Evolutionary conservation across 1,284 basidiomycete genomes (phyloP).

Genomic region (Earliella scabrosa): DNA sequence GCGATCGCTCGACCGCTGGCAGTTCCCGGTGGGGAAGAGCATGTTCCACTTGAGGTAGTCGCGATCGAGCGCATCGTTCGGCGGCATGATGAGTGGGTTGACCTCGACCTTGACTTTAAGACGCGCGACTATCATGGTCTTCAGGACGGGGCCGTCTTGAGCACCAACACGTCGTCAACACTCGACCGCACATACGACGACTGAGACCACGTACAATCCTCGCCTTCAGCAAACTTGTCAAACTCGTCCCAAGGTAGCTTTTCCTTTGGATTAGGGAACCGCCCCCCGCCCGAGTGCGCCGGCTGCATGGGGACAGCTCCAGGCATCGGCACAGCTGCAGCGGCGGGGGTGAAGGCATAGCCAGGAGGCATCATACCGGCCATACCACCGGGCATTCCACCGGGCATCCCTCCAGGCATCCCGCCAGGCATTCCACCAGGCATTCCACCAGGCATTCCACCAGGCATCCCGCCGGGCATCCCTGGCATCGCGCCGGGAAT

Average conservation of each 20-base stretch:
- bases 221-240: slow-evolving; percentile 34
- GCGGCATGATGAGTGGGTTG: slow-evolving; percentile 64
- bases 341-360: slow-evolving; percentile 17
- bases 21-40: slow-evolving; percentile 64
- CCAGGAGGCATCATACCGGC: slow-evolving; percentile 5
- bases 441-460: slow-evolving; percentile 12
- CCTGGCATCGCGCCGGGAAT: slow-evolving; percentile 14
- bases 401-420: slow-evolving; percentile 9
- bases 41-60: slow-evolving; percentile 75
- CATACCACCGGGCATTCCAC: slow-evolving; percentile 10
- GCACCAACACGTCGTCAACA: no score
- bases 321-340: slow-evolving; percentile 15
- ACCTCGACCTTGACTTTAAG: slow-evolving; percentile 52
- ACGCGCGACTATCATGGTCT: slow-evolving; percentile 57
- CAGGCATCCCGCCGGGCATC: slow-evolving; percentile 8
- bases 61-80: slow-evolving; percentile 45
- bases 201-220: slow-evolving; percentile 29
- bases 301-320: slow-evolving; percentile 17
- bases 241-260: slow-evolving; percentile 29
- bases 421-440: slow-evolving; percentile 7
- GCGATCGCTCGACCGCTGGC: slow-evolving; percentile 63
- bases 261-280: slow-evolving; percentile 12
- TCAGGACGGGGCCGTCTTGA: slow-evolving; percentile 78
- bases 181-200: no score
- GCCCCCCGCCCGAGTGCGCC: slow-evolving; percentile 1